Base-by-base conservation (phyloP, 2,329 filamentous ascomycete genomes). In the Salinomyces thailandicus region DNA sequence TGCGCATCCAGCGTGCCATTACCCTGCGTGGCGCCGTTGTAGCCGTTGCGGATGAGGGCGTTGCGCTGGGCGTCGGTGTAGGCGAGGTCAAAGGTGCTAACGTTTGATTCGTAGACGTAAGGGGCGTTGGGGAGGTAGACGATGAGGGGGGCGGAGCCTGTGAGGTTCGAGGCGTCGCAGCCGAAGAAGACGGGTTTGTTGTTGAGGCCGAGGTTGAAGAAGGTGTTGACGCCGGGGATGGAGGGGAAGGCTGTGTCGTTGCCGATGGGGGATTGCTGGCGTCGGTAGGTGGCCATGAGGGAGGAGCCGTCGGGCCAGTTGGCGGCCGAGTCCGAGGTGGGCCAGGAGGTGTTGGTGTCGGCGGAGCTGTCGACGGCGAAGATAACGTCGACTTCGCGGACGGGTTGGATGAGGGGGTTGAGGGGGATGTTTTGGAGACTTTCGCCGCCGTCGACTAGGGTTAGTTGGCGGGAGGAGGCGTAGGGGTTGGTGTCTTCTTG, bases 31-130 rank as follows among this genome's bases (percentile, higher is more conserved):
- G 75, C 87, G 13, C 80, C 75, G 48, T 91, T 75, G 64, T 82
- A 91, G 14, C 85, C 89, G 62, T 98, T 96, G 47, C 74, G 60
- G 52, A 98, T 85, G 54, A 94, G 83, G 44, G 72, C 71, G 56
- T 94, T 75, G 44, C 89, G 82, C 62, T 85, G 62, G 1, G 55
- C 60, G 49, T 75, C 62, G 22, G 72, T 68, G 68, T 87, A 85
- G 27, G 62, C 60, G 24, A 77, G 66, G 42, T 77, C 68, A 58
- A 82, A 89, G 33, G 89, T 95, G 2, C 80, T 82, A 5, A 81
- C 71, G 65, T 96, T 96, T 59, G 79, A 82, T 46, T 70, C 62
- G 55, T 73, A 74, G 31, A 79, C 72, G 62, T 93, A 94, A 2
- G 52, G 54, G 2, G 48, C 53, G 36, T 56, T 93, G 39, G 91